Evolutionary conservation across 192 early-diverging fungal genomes (phyloP).

Genomic region (Phycomyces blakesleeanus): DNA sequence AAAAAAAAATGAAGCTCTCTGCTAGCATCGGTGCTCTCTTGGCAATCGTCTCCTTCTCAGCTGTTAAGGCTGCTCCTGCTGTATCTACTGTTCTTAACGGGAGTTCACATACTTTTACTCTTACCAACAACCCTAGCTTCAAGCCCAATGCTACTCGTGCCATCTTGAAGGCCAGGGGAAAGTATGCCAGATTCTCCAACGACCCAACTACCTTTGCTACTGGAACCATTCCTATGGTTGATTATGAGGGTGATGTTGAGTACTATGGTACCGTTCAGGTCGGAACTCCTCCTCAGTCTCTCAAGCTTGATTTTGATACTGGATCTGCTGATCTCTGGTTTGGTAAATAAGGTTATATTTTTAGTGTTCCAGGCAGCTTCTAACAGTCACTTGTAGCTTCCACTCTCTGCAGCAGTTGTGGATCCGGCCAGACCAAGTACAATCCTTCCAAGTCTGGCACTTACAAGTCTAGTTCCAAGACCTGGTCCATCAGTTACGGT

Average conservation of each 20-base stretch:
- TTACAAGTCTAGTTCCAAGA: slow-evolving; percentile 47
- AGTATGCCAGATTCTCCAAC: slow-evolving; percentile 5
- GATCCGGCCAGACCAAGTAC: slow-evolving; percentile 44
- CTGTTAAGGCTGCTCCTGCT: too few species aligned
- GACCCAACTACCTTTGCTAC: background rate
- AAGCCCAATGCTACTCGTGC: slow-evolving; percentile 21
- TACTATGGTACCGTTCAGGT: slow-evolving; percentile 64
- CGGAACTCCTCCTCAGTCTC: slow-evolving; percentile 62
- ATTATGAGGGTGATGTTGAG: slow-evolving; percentile 44
- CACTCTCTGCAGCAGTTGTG: slow-evolving; percentile 32
- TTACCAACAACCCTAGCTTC: slow-evolving; percentile 21
- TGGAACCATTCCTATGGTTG: background rate
- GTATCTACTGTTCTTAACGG: too few species aligned
- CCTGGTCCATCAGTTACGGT: slow-evolving; percentile 53
- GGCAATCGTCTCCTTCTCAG: too few species aligned
- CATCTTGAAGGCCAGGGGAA: slow-evolving; percentile 23
- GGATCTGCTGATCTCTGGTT: slow-evolving; percentile 72
- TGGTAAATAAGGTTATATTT: slow-evolving; percentile 13
- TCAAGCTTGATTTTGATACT: slow-evolving; percentile 69
- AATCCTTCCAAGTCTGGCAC: slow-evolving; percentile 49
- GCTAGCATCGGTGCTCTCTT: too few species aligned
- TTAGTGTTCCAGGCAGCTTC: background rate
- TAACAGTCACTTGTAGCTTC: slow-evolving; percentile 20
- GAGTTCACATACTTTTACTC: background rate
- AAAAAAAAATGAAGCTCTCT: too few species aligned